A percentile compares a stretch with the other conserved stretches of the same genome.
phyloP scores from a whole-genome alignment of 129 eudicot species.

The Chrysanthemum seticuspe region DNA sequence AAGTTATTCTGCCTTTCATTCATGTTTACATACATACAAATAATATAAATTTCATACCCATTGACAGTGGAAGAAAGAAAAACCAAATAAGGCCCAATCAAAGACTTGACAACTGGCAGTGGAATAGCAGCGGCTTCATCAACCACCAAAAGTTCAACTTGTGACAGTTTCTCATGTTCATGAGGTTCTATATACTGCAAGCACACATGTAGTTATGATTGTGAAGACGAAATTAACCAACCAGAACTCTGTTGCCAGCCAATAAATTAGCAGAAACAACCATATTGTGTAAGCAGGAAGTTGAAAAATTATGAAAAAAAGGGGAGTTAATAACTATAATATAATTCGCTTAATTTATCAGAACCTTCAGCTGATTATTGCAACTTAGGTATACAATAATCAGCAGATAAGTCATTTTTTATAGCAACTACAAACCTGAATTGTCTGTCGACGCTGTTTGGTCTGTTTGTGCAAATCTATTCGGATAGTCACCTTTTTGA shows the following conservation, averaged over 20 bases:
- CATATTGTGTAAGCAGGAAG: not conserved
- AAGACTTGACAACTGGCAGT: slow-evolving; percentile 80
- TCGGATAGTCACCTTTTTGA: slow-evolving; percentile 69
- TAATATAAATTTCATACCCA: slow-evolving; percentile 43
- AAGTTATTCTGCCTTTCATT: not conserved
- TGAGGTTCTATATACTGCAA: slow-evolving; percentile 81
- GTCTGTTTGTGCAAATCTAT: slow-evolving; percentile 65
- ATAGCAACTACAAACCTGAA: slow-evolving; percentile 53
- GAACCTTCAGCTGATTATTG: no score
- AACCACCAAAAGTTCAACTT: slow-evolving; percentile 90
- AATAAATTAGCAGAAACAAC: no score
- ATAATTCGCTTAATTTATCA: no score
- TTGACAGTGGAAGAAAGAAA: slow-evolving; percentile 92
- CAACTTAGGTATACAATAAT: no score
- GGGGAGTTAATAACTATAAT: no score
- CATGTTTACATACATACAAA: no score
- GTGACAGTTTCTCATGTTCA: slow-evolving; percentile 82
- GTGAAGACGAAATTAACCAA: not conserved
- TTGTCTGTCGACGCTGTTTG: slow-evolving; percentile 68
- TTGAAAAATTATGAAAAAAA: not conserved
- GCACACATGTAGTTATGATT: not conserved
- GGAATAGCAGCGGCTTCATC: slow-evolving; percentile 99
- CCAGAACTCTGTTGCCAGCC: not conserved
- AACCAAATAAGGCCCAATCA: slow-evolving; percentile 87
- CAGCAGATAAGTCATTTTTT: not conserved